These are phyloP conservation scores for Yamadazyma sp. DNA, from an alignment of 805 yeast species.

Conservation along the genomic window DNA sequence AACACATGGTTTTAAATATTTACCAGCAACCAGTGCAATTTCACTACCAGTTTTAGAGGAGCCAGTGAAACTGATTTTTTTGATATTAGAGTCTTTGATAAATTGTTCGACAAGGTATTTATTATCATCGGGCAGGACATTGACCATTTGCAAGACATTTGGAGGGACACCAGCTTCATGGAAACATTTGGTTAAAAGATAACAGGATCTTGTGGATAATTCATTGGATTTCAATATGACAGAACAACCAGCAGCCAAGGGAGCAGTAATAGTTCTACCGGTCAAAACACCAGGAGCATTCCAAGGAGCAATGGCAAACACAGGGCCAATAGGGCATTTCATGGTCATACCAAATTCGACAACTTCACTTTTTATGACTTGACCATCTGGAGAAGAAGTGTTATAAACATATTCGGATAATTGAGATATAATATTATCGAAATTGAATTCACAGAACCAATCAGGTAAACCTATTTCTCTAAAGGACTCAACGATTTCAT, in stretches of 20 bases:
- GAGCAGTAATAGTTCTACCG: conserved; percentile 39
- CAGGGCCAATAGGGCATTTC: conserved; percentile 44
- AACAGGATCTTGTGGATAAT: conserved; percentile 30
- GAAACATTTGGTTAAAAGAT: conserved; percentile 30
- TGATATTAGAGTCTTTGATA: conserved; percentile 25
- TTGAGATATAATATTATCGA: conserved; percentile 24
- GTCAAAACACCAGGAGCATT: conserved; percentile 45
- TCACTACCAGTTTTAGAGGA: conserved; percentile 37
- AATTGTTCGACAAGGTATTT: conserved; percentile 11
- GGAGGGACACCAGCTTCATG: conserved; percentile 38
- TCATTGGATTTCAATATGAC: conserved; percentile 43
- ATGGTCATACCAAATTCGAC: conserved; percentile 25
- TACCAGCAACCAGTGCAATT: conserved; percentile 36
- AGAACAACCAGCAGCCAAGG: conserved; percentile 49
- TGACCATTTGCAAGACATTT: conserved; percentile 32
- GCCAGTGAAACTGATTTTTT: conserved; percentile 46
- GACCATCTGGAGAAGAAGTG: conserved; percentile 19
- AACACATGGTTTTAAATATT: conserved; percentile 36
- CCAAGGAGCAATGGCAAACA: conserved; percentile 47
- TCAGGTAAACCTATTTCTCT: conserved; percentile 31
- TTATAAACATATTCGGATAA: conserved; percentile 26
- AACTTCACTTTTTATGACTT: conserved; percentile 5
- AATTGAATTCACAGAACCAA: conserved; percentile 36
- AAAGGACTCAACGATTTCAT: conserved; percentile 17
- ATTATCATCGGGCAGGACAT: conserved; percentile 24